Base-by-base conservation (phyloP, 257 asterid genomes). In the Agastache rugosa region DNA sequence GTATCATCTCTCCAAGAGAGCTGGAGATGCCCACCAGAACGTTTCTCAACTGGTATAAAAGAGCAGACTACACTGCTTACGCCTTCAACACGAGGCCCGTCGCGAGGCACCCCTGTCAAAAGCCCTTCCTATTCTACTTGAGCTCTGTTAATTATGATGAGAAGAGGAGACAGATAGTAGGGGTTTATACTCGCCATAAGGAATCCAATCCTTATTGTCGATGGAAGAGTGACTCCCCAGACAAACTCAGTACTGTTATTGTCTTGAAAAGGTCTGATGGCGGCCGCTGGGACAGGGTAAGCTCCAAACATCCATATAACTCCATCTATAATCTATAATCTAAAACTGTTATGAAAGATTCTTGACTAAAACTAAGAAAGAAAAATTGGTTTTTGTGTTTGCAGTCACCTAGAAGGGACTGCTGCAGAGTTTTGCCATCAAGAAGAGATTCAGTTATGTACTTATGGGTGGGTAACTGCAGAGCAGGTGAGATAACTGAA, bases 41-140 rank as follows among this genome's bases (percentile, higher is more conserved):
- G 5, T 93, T 90, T 63, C 91, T 89, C 14, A 92, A 90, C 77
- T 92, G 97, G 98, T 87, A 87, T 27, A 78, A 55, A 48, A 69
- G 92, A 69, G 96, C 97, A 0, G 98, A 93, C 75, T 89, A 87
- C 84, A 91, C 90, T 0, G 97, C 91, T 2, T 91, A 89, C 61
- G 89, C 97, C 16, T 93, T 93, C 96, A 90, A 93, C 85, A 89
- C 97, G 8, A 86, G 98, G 80, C 95, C 97, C 2, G 93, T 91
- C 51, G 83, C 90, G 1, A 86, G 84, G 74, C 91, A 93, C 73
- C 98, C 98, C 0, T 93, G 98, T 71, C 96, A 90, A 80, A 90
- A 91, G 78, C 98, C 96, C 11, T 87, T 83, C 79, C 50, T 86
- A 58, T 91, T 78, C 71, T 91, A 89, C 89, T 67, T 90, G 79